phyloP scores from a whole-genome alignment of 2,329 filamentous ascomycete species.

The Ceratocystis eucalypticola region DNA sequence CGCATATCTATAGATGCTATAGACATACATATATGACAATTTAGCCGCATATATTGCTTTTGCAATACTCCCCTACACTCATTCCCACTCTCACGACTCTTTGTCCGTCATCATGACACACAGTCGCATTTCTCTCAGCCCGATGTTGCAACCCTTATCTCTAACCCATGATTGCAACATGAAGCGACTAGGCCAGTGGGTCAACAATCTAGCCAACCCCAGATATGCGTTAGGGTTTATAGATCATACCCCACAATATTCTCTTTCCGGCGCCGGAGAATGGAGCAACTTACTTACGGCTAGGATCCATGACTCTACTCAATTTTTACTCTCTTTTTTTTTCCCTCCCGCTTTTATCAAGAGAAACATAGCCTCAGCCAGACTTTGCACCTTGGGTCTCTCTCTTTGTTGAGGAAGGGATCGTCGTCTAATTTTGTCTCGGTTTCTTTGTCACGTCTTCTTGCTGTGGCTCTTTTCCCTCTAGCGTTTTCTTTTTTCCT shows the following conservation, averaged over 20 bases:
- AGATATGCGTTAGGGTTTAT: background rate
- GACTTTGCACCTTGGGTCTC: background rate
- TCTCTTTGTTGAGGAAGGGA: slow-evolving; percentile 8
- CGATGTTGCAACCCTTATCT: background rate
- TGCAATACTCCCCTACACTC: background rate
- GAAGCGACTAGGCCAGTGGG: background rate
- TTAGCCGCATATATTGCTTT: background rate
- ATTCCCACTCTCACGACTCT: background rate
- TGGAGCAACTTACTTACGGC: background rate
- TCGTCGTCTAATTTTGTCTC: background rate
- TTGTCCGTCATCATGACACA: background rate
- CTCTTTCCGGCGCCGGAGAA: slow-evolving; percentile 6
- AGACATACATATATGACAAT: background rate
- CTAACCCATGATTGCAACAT: background rate
- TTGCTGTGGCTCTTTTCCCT: background rate
- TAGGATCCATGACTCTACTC: slow-evolving; percentile 5
- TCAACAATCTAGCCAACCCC: background rate
- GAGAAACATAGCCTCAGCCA: slow-evolving; percentile 12
- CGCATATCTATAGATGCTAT: background rate
- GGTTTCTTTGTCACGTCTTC: background rate
- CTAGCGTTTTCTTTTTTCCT: slow-evolving; percentile 1
- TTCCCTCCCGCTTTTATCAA: slow-evolving; percentile 11
- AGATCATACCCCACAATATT: background rate
- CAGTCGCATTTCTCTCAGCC: background rate
- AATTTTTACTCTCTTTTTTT: slow-evolving; percentile 16